These are phyloP conservation scores for Citrullus colocynthis DNA, from an alignment of 306 rosid species.

Conservation along the genomic window DNA sequence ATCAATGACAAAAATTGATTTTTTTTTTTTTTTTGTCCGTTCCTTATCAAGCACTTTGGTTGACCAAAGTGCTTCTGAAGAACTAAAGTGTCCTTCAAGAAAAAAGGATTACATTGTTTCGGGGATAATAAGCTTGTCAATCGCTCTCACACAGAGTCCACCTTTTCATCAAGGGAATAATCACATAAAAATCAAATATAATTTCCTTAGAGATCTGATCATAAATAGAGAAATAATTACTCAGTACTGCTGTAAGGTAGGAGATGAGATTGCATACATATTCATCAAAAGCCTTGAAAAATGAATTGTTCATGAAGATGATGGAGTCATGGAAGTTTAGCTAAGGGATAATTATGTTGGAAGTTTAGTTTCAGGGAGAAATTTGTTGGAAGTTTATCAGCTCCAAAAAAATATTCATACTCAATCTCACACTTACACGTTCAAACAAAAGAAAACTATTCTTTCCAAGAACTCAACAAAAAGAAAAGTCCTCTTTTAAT, in stretches of 20 bases:
- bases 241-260: neutral
- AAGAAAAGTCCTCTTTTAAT: neutral
- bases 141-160: neutral
- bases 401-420: neutral
- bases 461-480: neutral
- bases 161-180: neutral
- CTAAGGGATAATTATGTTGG: neutral
- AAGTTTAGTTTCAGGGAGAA: neutral
- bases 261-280: neutral
- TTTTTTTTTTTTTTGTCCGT: neutral
- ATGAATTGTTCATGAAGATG: neutral
- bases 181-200: neutral
- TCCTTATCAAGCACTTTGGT: neutral
- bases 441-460: neutral
- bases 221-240: neutral
- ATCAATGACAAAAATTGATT: neutral
- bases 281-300: neutral
- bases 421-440: neutral
- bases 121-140: neutral
- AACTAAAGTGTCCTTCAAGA: neutral
- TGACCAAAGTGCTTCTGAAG: neutral
- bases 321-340: neutral
- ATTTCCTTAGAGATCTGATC: neutral
- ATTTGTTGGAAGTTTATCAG: neutral
- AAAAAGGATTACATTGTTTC: neutral